A percentile compares a stretch with the other conserved stretches of the same genome.
These are phyloP conservation scores for Hydrangea macrophylla DNA, from an alignment of 148 eudicot species.

Conservation along the genomic window DNA sequence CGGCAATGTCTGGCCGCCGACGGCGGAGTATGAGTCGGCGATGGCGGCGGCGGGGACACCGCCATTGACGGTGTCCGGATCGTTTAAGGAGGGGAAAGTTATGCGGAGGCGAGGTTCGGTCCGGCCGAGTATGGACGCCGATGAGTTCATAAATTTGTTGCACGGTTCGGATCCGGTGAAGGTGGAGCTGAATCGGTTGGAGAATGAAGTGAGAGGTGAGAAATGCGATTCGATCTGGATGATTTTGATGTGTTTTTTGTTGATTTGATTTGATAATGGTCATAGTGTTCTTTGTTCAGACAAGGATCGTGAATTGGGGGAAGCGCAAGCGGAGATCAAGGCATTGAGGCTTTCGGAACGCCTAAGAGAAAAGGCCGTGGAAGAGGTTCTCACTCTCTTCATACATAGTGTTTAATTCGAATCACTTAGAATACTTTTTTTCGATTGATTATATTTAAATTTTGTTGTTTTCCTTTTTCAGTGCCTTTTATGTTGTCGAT, in stretches of 20 bases:
- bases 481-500: too few species aligned
- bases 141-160: constrained; percentile 67
- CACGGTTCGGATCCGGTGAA: constrained; percentile 99
- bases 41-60: constrained; percentile 14
- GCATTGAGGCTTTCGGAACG: constrained; percentile 56
- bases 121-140: constrained; percentile 72
- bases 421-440: not conserved
- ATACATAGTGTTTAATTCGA: too few species aligned
- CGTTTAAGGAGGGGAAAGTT: constrained; percentile 52
- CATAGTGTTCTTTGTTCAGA: constrained; percentile 33
- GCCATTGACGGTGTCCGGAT: constrained; percentile 49
- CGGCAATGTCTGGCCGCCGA: constrained; percentile 29
- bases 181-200: constrained; percentile 82
- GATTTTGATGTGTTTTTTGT: constrained; percentile 5
- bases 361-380: constrained; percentile 60
- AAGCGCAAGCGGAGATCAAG: constrained; percentile 64
- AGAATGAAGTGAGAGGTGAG: constrained; percentile 88
- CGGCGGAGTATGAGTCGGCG: constrained; percentile 1
- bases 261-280: not conserved
- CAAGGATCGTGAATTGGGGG: constrained; percentile 58
- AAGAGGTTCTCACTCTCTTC: constrained; percentile 41
- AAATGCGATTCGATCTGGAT: constrained; percentile 31
- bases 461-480: too few species aligned
- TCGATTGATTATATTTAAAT: not conserved
- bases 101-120: constrained; percentile 53